Conservation (phyloP, 306 rosid species). For the Spatholobus suberectus region DNA sequence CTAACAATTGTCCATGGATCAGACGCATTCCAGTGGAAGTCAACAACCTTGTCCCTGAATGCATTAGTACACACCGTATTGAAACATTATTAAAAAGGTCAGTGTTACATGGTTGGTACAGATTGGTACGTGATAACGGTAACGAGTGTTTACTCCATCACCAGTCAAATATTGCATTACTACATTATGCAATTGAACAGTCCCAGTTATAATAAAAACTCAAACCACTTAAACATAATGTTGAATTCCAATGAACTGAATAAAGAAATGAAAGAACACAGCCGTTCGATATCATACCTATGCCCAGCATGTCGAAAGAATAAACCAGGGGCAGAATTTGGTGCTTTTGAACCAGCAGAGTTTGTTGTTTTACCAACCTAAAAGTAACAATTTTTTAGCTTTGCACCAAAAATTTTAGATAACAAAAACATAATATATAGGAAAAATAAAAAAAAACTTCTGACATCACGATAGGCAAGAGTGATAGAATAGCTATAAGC, state of each 20-base stretch:
- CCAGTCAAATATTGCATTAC: background rate
- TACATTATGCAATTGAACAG: constrained; percentile 2
- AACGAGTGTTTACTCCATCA: background rate
- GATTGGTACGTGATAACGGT: background rate
- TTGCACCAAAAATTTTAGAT: background rate
- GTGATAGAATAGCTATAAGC: constrained; percentile 13
- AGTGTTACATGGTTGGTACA: background rate
- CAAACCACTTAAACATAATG: constrained; percentile 1
- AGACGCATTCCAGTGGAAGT: constrained; percentile 91
- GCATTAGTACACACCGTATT: constrained; percentile 5
- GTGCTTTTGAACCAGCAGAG: constrained; percentile 38
- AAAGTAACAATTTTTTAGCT: constrained; percentile 10
- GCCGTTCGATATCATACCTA: constrained; percentile 46
- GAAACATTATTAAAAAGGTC: background rate
- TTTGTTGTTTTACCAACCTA: constrained; percentile 55
- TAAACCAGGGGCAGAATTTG: constrained; percentile 49
- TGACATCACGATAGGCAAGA: background rate
- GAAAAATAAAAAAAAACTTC: background rate
- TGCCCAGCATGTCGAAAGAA: constrained; percentile 67
- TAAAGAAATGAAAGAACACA: constrained; percentile 14
- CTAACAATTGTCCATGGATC: constrained; percentile 99
- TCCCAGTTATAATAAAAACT: background rate
- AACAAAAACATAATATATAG: background rate
- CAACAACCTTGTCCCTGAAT: constrained; percentile 92
- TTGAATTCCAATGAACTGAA: constrained; percentile 6